These are phyloP conservation scores for Glomus cerebriforme DNA, from an alignment of 192 early-diverging fungal genomes.

Conservation along the genomic window DNA sequence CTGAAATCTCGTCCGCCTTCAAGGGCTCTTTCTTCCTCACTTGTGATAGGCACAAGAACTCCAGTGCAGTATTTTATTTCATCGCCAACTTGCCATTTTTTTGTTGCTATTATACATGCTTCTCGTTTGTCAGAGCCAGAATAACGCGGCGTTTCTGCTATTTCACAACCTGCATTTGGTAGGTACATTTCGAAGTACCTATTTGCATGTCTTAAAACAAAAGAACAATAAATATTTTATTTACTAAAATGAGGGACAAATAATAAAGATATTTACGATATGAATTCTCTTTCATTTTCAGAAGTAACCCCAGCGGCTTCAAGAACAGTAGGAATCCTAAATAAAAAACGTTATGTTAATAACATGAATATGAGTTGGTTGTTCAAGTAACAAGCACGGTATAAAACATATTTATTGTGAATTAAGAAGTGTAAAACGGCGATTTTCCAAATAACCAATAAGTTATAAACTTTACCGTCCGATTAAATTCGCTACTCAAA, in stretches of 20 bases:
- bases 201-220: slow-evolving; percentile 32
- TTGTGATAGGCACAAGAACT: slow-evolving; percentile 49
- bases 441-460: neutral
- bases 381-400: neutral
- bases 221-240: neutral
- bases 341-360: neutral
- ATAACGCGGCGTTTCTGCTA: slow-evolving; percentile 55
- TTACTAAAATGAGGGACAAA: neutral
- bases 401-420: neutral
- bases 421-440: neutral
- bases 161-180: slow-evolving; percentile 59
- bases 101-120: slow-evolving; percentile 59
- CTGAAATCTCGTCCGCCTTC: slow-evolving; percentile 38
- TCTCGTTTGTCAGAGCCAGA: slow-evolving; percentile 46
- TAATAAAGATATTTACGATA: neutral
- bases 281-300: slow-evolving; percentile 11
- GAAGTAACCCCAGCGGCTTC: neutral
- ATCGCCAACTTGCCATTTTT: slow-evolving; percentile 48
- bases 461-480: neutral
- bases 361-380: neutral
- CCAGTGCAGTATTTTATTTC: slow-evolving; percentile 55
- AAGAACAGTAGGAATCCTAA: neutral
- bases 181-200: slow-evolving; percentile 50
- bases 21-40: slow-evolving; percentile 53
- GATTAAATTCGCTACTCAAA: too few relatives aligned